phyloP scores from a whole-genome alignment of 306 rosid genomes.

The Crotalaria pallida region DNA sequence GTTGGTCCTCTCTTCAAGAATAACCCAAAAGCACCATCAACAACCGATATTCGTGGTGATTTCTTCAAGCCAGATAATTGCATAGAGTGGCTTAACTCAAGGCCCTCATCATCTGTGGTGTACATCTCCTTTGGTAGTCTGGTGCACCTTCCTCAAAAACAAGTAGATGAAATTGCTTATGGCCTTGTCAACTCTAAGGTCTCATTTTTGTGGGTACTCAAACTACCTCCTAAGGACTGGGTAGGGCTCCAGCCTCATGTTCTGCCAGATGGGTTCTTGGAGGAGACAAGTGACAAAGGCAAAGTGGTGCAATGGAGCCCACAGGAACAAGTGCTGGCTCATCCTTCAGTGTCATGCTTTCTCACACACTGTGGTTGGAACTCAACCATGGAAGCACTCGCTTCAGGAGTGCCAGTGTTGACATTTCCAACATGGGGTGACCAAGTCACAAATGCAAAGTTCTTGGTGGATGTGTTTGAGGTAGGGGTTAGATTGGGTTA shows the following conservation, averaged over 20 bases:
- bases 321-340: constrained; percentile 39
- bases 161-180: constrained; percentile 43
- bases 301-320: constrained; percentile 46
- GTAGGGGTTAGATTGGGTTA: constrained; percentile 36
- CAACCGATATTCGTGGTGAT: constrained; percentile 22
- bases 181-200: constrained; percentile 37
- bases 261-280: constrained; percentile 32
- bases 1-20: constrained; percentile 48
- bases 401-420: constrained; percentile 41
- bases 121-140: constrained; percentile 49
- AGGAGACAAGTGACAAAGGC: constrained; percentile 19
- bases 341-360: constrained; percentile 39
- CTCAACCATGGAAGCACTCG: constrained; percentile 48
- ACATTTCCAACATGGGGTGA: constrained; percentile 54
- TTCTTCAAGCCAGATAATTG: constrained; percentile 34
- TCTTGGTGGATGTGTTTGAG: constrained; percentile 27
- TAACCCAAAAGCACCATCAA: neutral
- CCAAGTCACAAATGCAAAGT: constrained; percentile 50
- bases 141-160: constrained; percentile 37
- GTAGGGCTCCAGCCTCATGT: neutral
- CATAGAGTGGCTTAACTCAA: constrained; percentile 43
- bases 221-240: constrained; percentile 21
- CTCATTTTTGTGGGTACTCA: constrained; percentile 43
- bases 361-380: constrained; percentile 69
- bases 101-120: constrained; percentile 31